phyloP scores from a whole-genome alignment of 345 rosid genomes.

The Linum usitatissimum region DNA sequence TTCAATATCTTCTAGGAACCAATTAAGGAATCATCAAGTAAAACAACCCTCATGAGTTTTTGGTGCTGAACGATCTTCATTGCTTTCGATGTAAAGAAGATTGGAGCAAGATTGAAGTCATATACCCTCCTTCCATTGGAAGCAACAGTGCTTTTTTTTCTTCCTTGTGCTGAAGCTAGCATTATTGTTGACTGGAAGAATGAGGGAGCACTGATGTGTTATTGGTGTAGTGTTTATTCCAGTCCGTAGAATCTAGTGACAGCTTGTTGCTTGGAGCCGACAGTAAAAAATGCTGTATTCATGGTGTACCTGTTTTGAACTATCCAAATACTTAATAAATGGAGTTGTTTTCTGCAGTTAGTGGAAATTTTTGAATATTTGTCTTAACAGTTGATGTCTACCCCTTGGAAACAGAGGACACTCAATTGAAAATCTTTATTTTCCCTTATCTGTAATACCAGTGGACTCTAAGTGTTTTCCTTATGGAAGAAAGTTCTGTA shows the following conservation, averaged over 20 bases:
- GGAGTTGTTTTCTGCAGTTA: neutral
- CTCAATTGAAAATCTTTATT: neutral
- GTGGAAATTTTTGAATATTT: neutral
- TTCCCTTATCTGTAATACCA: neutral
- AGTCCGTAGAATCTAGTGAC: neutral
- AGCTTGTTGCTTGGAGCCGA: neutral
- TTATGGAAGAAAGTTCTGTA: no score
- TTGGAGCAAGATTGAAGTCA: neutral
- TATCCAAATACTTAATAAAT: no score
- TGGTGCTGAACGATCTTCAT: neutral
- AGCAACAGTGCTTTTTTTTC: neutral
- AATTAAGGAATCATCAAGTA: neutral
- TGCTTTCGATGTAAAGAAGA: neutral
- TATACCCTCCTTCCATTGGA: neutral
- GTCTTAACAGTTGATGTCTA: neutral
- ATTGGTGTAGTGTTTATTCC: neutral
- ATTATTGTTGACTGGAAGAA: neutral
- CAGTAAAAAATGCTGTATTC: neutral
- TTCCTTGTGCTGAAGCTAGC: neutral
- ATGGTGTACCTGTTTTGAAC: no score
- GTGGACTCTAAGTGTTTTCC: neutral
- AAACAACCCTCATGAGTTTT: neutral
- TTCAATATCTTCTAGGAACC: neutral
- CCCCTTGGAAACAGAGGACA: neutral
- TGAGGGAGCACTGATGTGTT: neutral